Conservation (phyloP, 345 rosid genomes). For the Sonneratia alba region DNA sequence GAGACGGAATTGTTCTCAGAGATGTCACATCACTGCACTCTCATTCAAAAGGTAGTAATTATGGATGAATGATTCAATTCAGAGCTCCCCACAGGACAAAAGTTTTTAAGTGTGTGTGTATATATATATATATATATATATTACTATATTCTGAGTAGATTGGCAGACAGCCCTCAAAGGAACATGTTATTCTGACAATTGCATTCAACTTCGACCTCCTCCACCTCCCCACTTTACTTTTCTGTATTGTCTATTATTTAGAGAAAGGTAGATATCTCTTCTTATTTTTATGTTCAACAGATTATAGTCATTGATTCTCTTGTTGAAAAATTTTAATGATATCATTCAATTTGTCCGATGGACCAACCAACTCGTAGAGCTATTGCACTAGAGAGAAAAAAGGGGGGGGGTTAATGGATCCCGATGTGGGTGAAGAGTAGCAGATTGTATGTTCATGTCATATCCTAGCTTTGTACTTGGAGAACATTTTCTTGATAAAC, state of each 20-base stretch:
- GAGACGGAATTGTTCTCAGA: conserved; percentile 1
- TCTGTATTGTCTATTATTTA: neutral
- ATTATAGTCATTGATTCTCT: too few species aligned
- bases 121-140: neutral
- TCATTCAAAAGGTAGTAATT: conserved; percentile 26
- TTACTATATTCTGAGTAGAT: neutral
- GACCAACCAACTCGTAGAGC: neutral
- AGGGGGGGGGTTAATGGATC: neutral
- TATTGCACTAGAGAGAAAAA: neutral
- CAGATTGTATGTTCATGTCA: neutral
- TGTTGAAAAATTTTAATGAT: too few species aligned
- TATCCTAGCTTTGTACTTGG: neutral
- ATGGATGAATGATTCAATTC: conserved; percentile 30
- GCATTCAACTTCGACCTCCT: neutral
- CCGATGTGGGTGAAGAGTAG: neutral
- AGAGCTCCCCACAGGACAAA: neutral
- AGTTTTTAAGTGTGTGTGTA: neutral
- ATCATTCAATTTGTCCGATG: neutral
- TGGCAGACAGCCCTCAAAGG: neutral
- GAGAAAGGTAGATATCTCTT: neutral
- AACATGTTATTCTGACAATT: conserved; percentile 1
- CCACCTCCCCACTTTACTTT: neutral
- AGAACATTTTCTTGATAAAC: neutral
- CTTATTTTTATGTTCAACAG: too few species aligned
- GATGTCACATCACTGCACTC: conserved; percentile 11